Percentiles rank a stretch among this genome's conserved stretches.
phyloP scores from a whole-genome alignment of 2,329 filamentous ascomycete genomes.

The Beauveria pseudobassiana region DNA sequence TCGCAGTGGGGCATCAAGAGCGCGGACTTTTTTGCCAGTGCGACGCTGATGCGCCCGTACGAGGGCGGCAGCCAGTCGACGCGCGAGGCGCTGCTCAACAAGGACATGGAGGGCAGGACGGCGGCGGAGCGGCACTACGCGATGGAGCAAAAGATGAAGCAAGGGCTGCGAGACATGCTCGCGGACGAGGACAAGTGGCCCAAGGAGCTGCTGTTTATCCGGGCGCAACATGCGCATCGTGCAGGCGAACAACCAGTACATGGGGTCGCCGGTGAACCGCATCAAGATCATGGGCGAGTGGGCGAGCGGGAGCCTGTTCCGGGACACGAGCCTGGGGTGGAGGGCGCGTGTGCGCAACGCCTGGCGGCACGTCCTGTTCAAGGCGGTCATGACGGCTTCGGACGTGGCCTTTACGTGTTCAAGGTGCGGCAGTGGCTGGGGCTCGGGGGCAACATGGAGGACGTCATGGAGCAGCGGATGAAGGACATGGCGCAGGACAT shows the following conservation, averaged over 20 bases:
- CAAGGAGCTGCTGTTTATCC: conserved; percentile 81
- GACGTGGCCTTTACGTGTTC: conserved; percentile 75
- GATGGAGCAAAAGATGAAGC: conserved; percentile 80
- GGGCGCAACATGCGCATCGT: conserved; percentile 88
- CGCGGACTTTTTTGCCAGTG: conserved; percentile 83
- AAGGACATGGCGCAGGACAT: conserved; percentile 81
- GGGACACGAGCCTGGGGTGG: conserved; percentile 58
- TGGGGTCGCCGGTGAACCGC: conserved; percentile 83
- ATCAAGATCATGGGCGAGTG: conserved; percentile 91
- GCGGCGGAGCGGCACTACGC: conserved; percentile 73
- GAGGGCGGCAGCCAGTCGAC: conserved; percentile 70
- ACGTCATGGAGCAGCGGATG: conserved; percentile 86
- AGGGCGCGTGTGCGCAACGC: conserved; percentile 59
- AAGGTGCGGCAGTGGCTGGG: conserved; percentile 72
- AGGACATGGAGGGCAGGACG: conserved; percentile 38
- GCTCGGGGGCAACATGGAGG: conserved; percentile 80
- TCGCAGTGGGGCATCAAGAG: conserved; percentile 80
- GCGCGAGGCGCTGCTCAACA: conserved; percentile 57
- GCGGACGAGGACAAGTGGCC: conserved; percentile 84
- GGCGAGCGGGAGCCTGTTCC: conserved; percentile 77
- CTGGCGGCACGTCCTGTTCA: conserved; percentile 76
- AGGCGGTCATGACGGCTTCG: conserved; percentile 62
- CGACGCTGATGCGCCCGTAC: conserved; percentile 85
- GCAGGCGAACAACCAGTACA: conserved; percentile 85
- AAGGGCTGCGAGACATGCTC: conserved; percentile 60